Evolutionary conservation across 768 basidiomycete species (phyloP), one percentile per base, ranked within the genome.

Genomic region (Boletus reticuloceps): DNA sequence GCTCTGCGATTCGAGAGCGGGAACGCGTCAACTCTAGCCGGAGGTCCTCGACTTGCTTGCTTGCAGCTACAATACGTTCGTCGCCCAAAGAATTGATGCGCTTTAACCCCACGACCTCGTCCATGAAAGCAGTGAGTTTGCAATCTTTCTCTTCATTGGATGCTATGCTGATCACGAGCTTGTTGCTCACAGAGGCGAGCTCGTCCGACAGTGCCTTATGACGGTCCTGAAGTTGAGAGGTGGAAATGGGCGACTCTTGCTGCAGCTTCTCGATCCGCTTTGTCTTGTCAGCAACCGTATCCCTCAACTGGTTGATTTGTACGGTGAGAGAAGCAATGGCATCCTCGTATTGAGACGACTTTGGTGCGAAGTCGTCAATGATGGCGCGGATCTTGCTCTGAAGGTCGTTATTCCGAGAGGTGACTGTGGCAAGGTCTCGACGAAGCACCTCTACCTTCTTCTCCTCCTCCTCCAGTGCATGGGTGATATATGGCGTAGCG

Each of bases 371-470:
- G 8, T 60, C 32, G 2, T 59, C 52, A 5, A 19, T 41, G 25
- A 31, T 5, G 4, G 22, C 22, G 22, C 37, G 42, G 27, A 44
- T 13, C 29, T 52, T 43, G 14, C 14, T 51, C 42, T 55, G 50
- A 25, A 59, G 39, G n/a, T 48, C 47, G 1, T 39, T 34, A 6
- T 52, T 49, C 43, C 43, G 47, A 50, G 58, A 41, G 14, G 47
- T 51, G 13, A 43, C 27, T 2, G 2, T 19, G 3, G 14, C 31
- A 13, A 60, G 44, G 16, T 47, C 43, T 12, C 11, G 19, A 36
- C 51, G 47, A 52, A 60, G 60, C n/a, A 50, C 40, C 10, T 34
- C 29, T 20, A 58, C 43, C n/a, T 43, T 10, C 13, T 47, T 29
- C 8, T 50, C 31, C 42, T 49, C 58, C 20, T 49, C 22, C 19